Evolutionary conservation across 208 protist species (phyloP), one percentile per base, ranked within the genome.

Genomic region (Zelonia costaricensis): DNA sequence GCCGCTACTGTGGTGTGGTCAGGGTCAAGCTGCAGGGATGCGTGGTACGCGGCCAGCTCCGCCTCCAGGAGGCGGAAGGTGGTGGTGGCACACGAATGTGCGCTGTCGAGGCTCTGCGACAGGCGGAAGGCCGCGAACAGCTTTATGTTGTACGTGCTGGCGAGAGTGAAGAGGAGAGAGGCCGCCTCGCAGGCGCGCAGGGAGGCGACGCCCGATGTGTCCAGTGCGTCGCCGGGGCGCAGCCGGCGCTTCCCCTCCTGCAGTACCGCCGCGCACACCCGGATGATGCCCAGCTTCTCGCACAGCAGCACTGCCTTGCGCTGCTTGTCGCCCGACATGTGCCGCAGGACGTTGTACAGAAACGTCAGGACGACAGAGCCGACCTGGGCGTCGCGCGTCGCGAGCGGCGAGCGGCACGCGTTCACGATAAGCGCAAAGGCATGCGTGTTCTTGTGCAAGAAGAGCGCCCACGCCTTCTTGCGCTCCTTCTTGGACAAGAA

Each of bases 261-360:
- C 33, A 90, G 51, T 12, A 84, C 71, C 1, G 59, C 38, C n/a
- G 49, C 59, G 59, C 79, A 84, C 22, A 64, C 47, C 18, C 76
- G 71, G 22, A 84, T 47, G 0, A 91, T 36, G 2, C 78, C 77
- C 15, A 85, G 45, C 36, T 78, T 74, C 51, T 73, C 76, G 57
- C 88, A 91, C 9, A 76, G 28, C 20, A 65, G 67, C 53, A 88
- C 70, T 0, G 76, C 62, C 47, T 60, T 76, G 28, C 55, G 28
- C 59, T 80, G 71, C 58, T 73, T 67, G 20, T 79, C 68, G 6
- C 42, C 30, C 9, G 74, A 10, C 58, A 78, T 69, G 39, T 65
- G 69, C 27, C 69, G 74, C 25, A 91, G 60, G 4, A 94, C 60
- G 52, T 91, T 91, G 69, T 91, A 94, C 9, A 94, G 40, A 20